Conservation (phyloP, 805 yeast species). For the Metschnikowia lachancei region DNA sequence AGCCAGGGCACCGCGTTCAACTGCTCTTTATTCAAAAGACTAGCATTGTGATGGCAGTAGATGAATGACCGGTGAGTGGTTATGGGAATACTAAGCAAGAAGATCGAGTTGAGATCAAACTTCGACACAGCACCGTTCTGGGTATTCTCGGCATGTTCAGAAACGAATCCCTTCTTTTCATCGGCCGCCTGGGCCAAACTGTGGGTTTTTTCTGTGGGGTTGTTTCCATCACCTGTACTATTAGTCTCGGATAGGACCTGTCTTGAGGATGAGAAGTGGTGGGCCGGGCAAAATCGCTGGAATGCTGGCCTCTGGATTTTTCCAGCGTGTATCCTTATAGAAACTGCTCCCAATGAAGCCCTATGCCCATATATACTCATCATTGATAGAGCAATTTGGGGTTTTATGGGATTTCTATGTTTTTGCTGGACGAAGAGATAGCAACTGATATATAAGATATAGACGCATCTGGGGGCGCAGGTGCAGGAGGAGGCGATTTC, state of each 20-base stretch:
- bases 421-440: neutral
- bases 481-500: too few species aligned
- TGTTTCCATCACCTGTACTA: neutral
- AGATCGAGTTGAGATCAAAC: constrained; percentile 44
- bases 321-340: neutral
- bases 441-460: neutral
- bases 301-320: neutral
- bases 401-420: too few species aligned
- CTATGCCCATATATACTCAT: neutral
- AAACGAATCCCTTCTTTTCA: constrained; percentile 1
- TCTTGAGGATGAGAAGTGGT: constrained; percentile 1
- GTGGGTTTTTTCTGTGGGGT: neutral
- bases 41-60: constrained; percentile 59
- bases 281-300: neutral
- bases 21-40: constrained; percentile 27
- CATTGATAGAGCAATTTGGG: neutral
- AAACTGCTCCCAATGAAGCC: neutral
- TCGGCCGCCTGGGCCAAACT: constrained; percentile 2
- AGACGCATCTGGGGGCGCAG: too few species aligned
- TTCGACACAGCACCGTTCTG: neutral
- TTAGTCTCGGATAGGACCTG: neutral
- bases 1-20: constrained; percentile 28
- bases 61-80: constrained; percentile 60
- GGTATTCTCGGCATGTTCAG: neutral
- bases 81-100: constrained; percentile 69